Evolutionary conservation across 2,329 filamentous ascomycete genomes (phyloP).

Genomic region (Cercospora sojina): DNA sequence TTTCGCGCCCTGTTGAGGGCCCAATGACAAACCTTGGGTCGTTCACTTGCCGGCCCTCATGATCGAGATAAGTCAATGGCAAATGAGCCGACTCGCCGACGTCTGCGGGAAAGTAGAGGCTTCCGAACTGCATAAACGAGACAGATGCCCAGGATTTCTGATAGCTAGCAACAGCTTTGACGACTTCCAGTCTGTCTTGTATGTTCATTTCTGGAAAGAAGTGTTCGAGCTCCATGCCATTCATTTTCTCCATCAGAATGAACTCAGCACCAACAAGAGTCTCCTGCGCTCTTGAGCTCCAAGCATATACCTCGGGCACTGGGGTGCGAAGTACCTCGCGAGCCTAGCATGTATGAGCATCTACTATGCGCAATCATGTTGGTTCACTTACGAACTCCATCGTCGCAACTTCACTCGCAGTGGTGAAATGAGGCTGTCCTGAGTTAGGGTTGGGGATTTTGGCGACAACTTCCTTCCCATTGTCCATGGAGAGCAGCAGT

Average conservation of each 20-base stretch:
- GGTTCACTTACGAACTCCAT: slow-evolving; percentile 34
- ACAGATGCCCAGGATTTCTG: slow-evolving; percentile 32
- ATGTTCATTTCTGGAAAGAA: slow-evolving; percentile 30
- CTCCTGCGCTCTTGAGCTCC: slow-evolving; percentile 18
- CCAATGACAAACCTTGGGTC: slow-evolving; percentile 41
- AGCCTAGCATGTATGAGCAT: slow-evolving; percentile 7
- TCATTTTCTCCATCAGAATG: slow-evolving; percentile 31
- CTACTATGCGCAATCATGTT: not conserved
- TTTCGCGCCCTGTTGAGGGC: slow-evolving; percentile 38
- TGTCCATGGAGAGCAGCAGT: slow-evolving; percentile 42
- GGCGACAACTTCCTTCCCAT: slow-evolving; percentile 38
- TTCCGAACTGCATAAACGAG: slow-evolving; percentile 35
- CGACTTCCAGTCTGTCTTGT: slow-evolving; percentile 30
- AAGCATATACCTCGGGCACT: slow-evolving; percentile 27
- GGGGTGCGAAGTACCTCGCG: slow-evolving; percentile 19
- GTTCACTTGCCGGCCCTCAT: slow-evolving; percentile 23
- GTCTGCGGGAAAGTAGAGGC: slow-evolving; percentile 37
- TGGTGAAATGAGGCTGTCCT: slow-evolving; percentile 39
- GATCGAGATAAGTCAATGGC: slow-evolving; percentile 1
- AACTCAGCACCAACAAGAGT: slow-evolving; percentile 25
- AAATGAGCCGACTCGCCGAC: not conserved
- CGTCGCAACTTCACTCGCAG: slow-evolving; percentile 43
- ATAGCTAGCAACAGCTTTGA: slow-evolving; percentile 32
- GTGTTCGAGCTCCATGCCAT: slow-evolving; percentile 37
- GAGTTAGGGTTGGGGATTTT: slow-evolving; percentile 42